phyloP scores from a whole-genome alignment of 139 green algal genomes.

The Closterium sp. region DNA sequence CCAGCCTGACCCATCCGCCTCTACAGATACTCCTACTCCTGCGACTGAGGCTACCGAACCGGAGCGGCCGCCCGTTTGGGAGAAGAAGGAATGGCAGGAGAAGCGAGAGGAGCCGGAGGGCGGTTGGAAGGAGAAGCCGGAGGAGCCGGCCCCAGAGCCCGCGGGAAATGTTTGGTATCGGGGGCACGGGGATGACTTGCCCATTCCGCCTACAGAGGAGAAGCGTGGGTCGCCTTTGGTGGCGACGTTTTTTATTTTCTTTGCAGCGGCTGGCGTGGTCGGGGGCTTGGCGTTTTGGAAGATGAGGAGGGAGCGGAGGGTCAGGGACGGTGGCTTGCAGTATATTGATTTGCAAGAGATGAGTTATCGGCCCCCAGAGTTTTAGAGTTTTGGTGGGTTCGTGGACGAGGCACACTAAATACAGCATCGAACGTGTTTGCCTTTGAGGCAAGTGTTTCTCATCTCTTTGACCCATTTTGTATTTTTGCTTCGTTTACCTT shows the following conservation, averaged over 20 bases:
- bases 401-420: neutral
- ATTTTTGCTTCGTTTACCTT: neutral
- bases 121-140: neutral
- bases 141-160: neutral
- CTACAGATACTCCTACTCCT: no score
- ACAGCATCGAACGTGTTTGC: neutral
- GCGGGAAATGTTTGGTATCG: neutral
- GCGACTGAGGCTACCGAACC: neutral
- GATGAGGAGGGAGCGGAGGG: neutral
- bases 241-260: neutral
- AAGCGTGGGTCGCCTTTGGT: neutral
- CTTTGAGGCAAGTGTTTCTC: neutral
- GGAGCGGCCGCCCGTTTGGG: neutral
- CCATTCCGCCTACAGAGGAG: neutral
- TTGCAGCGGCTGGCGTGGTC: neutral
- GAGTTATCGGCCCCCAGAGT: neutral
- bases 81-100: neutral
- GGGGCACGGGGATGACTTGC: neutral
- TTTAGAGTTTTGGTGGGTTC: neutral
- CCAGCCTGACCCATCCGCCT: no score
- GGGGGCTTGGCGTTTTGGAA: neutral
- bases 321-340: neutral
- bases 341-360: neutral
- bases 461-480: neutral
- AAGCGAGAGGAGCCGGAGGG: neutral